Conservation (phyloP, 192 early-diverging fungal species). For the Mortierella hygrophila region DNA sequence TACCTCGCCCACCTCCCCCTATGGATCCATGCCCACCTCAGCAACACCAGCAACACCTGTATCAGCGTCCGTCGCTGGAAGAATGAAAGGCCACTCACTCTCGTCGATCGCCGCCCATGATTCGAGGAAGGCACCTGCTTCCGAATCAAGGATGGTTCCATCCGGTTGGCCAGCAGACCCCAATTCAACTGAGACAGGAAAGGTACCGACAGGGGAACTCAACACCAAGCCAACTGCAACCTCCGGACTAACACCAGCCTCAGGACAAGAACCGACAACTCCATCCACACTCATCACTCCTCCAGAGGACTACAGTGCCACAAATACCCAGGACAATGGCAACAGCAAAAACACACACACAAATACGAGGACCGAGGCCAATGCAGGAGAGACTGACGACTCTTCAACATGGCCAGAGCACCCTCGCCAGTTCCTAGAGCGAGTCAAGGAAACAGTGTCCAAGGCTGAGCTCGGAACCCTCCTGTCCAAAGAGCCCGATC, state of each 20-base stretch:
- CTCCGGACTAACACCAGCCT: background rate
- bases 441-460: conserved; percentile 60
- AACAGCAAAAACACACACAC: background rate
- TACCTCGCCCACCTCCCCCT: background rate
- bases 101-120: background rate
- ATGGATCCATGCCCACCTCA: background rate
- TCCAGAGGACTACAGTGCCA: background rate
- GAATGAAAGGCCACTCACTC: background rate
- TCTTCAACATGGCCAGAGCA: conserved; percentile 40
- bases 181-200: background rate
- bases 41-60: conserved; percentile 1
- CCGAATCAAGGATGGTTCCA: background rate
- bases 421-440: conserved; percentile 58
- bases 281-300: background rate
- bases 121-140: background rate
- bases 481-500: conserved; percentile 65
- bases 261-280: background rate
- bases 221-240: background rate
- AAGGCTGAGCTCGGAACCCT: conserved; percentile 66
- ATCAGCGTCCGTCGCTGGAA: background rate
- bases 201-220: background rate
- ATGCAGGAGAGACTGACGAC: background rate
- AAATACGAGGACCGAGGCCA: too few relatives aligned
- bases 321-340: background rate
- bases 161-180: background rate